Conservation (phyloP, 768 basidiomycete species). For the Trichaptum fuscoviolaceum region DNA sequence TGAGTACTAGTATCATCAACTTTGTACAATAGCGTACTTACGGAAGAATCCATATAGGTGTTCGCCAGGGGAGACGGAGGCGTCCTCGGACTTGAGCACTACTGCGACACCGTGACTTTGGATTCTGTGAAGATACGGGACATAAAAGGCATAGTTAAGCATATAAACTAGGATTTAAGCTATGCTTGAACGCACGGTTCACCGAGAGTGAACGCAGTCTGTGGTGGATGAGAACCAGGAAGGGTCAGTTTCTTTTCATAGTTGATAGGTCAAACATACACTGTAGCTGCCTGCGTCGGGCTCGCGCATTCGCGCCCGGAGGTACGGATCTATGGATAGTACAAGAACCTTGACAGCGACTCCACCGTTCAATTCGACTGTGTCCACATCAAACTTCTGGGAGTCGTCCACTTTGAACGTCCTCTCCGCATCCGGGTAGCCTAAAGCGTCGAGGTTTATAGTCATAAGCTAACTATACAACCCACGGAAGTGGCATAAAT, state of each 20-base stretch:
- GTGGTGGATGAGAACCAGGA: slow-evolving; percentile 4
- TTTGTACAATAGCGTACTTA: slow-evolving; percentile 7
- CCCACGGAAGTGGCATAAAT: background rate
- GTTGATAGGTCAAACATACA: background rate
- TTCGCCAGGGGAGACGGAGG: slow-evolving; percentile 30
- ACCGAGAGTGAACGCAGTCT: slow-evolving; percentile 18
- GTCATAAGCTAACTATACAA: no score
- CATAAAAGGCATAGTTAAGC: background rate
- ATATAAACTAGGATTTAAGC: no score
- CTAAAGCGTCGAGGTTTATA: slow-evolving; percentile 9
- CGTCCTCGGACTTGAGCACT: slow-evolving; percentile 39
- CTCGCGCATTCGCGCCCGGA: slow-evolving; percentile 25
- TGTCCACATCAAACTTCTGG: slow-evolving; percentile 23
- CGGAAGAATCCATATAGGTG: slow-evolving; percentile 33
- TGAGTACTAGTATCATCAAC: no score
- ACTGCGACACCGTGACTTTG: slow-evolving; percentile 35
- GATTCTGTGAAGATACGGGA: background rate
- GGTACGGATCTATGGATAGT: slow-evolving; percentile 39
- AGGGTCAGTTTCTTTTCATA: background rate
- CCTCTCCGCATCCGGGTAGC: slow-evolving; percentile 24
- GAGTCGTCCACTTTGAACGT: slow-evolving; percentile 22
- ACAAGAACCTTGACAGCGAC: slow-evolving; percentile 24
- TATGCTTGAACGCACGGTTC: slow-evolving; percentile 20
- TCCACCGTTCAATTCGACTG: slow-evolving; percentile 18
- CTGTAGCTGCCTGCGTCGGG: background rate